Evolutionary conservation across 78 protist genomes (phyloP).

Genomic region (Emiliania huxleyi): DNA sequence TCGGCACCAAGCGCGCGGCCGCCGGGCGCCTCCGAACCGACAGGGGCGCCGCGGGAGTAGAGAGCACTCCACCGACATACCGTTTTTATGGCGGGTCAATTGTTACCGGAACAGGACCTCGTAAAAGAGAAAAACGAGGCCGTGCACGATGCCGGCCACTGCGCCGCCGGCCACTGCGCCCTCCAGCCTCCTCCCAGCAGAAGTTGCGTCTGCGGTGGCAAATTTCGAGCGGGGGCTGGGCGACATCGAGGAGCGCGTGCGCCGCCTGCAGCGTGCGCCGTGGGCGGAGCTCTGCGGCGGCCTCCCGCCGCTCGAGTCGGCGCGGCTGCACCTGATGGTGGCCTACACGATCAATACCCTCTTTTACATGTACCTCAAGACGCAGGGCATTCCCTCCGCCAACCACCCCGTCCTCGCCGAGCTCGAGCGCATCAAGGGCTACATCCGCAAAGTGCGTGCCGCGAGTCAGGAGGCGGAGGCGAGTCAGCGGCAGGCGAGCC

Average conservation of each 20-base stretch:
- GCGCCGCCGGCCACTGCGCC: too few species aligned
- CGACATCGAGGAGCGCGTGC: neutral
- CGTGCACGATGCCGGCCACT: too few species aligned
- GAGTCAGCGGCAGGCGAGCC: neutral
- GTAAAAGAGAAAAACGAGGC: too few species aligned
- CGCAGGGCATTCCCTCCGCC: neutral
- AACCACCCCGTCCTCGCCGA: neutral
- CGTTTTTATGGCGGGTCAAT: too few species aligned
- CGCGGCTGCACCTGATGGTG: neutral
- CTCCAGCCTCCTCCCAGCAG: too few species aligned
- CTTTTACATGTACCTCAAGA: constrained; percentile 2
- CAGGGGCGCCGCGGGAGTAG: too few species aligned
- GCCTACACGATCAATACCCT: constrained; percentile 7
- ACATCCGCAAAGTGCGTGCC: neutral
- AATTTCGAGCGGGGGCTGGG: neutral
- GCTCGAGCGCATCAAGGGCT: neutral
- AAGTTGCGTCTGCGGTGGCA: too few species aligned
- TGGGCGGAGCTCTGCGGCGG: neutral
- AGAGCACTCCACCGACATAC: too few species aligned
- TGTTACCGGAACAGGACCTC: too few species aligned
- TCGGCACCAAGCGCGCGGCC: too few species aligned
- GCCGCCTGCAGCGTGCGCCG: neutral
- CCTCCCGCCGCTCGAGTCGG: neutral
- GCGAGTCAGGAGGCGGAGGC: too few species aligned
- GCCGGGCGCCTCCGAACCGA: too few species aligned